Evolutionary conservation across 2,329 filamentous ascomycete species (phyloP).

Genomic region (Penicillium decumbens): DNA sequence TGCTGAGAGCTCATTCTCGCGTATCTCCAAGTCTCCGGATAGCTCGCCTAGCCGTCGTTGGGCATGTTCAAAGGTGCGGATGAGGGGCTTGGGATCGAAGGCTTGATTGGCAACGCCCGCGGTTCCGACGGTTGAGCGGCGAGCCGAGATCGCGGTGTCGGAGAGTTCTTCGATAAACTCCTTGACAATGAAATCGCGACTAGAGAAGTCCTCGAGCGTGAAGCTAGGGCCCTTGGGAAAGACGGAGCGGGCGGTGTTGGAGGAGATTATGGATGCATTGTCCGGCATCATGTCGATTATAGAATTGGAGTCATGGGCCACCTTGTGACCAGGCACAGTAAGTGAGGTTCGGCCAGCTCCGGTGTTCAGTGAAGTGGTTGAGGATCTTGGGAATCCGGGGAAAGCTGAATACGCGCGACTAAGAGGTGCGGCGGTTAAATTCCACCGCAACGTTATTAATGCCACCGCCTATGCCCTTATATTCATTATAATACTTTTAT

Average conservation of each 20-base stretch:
- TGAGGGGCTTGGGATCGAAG: constrained; percentile 96
- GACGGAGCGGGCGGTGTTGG: constrained; percentile 55
- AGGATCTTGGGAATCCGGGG: constrained; percentile 14
- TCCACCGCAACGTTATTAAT: neutral
- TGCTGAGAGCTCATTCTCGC: constrained; percentile 84
- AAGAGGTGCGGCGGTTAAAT: neutral
- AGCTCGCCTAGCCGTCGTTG: constrained; percentile 49
- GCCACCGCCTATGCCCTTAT: neutral
- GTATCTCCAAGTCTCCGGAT: constrained; percentile 75
- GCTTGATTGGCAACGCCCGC: constrained; percentile 38
- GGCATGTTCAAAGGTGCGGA: constrained; percentile 83
- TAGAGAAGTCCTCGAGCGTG: constrained; percentile 81
- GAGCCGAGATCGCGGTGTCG: constrained; percentile 70
- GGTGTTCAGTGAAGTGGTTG: neutral
- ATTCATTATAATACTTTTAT: too few species aligned
- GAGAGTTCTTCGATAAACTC: constrained; percentile 95
- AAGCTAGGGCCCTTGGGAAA: constrained; percentile 78
- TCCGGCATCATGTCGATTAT: constrained; percentile 34
- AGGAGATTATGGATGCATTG: constrained; percentile 38
- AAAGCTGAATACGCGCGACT: constrained; percentile 12
- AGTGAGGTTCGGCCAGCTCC: neutral
- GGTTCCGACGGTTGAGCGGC: constrained; percentile 63
- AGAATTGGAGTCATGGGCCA: constrained; percentile 12
- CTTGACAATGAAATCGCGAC: constrained; percentile 92
- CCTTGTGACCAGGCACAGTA: neutral